These are phyloP conservation scores for Arachis monticola DNA, from an alignment of 331 rosid species.

Conservation along the genomic window DNA sequence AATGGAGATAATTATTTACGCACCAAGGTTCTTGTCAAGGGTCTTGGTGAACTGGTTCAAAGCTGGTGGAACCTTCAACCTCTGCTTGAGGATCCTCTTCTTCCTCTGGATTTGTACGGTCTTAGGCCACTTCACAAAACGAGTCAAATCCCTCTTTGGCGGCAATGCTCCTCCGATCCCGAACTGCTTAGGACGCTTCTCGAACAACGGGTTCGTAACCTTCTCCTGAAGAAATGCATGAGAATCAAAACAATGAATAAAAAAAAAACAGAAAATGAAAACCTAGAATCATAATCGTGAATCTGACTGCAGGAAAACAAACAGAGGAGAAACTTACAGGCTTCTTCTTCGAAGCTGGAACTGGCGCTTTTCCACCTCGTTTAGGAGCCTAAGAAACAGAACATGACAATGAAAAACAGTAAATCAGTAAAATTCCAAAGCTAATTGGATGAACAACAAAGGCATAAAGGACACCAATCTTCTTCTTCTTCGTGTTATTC, in stretches of 20 bases:
- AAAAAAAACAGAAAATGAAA: background rate
- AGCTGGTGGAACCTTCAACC: slow-evolving; percentile 84
- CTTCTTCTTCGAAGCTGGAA: slow-evolving; percentile 53
- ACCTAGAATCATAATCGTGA: background rate
- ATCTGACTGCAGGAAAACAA: background rate
- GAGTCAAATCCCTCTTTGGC: slow-evolving; percentile 76
- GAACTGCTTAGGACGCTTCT: slow-evolving; percentile 83
- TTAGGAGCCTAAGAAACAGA: slow-evolving; percentile 49
- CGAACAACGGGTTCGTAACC: slow-evolving; percentile 74
- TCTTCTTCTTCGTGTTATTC: background rate
- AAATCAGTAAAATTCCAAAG: background rate
- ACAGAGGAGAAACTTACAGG: slow-evolving; percentile 20
- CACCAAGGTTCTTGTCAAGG: slow-evolving; percentile 77
- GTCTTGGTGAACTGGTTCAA: slow-evolving; percentile 86
- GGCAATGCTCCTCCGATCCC: slow-evolving; percentile 94
- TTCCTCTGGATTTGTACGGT: slow-evolving; percentile 80
- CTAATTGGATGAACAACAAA: background rate
- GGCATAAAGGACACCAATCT: background rate
- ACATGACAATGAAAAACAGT: background rate
- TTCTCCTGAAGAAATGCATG: slow-evolving; percentile 56
- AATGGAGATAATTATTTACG: background rate
- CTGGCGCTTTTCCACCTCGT: slow-evolving; percentile 54
- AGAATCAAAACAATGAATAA: background rate
- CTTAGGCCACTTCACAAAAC: slow-evolving; percentile 90
- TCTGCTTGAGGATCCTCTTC: slow-evolving; percentile 80